Conservation (phyloP, 768 basidiomycete genomes). For the Pisolithus albus region DNA sequence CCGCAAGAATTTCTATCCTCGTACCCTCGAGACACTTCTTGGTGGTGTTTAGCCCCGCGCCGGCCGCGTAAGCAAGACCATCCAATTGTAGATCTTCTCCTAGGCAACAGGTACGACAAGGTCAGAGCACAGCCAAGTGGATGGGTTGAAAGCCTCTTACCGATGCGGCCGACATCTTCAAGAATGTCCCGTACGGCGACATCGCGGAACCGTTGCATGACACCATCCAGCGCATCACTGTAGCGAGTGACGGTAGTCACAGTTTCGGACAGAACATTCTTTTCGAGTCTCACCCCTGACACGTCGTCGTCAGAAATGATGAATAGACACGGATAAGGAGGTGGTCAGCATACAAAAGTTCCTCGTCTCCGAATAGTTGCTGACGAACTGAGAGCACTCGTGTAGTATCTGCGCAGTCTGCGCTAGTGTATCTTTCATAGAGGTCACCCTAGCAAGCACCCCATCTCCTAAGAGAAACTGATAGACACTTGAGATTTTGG, state of each 20-base stretch:
- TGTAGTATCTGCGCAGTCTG: slow-evolving; percentile 2
- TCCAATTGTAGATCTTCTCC: neutral
- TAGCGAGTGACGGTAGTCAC: neutral
- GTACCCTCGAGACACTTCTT: slow-evolving; percentile 18
- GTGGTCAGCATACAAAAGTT: neutral
- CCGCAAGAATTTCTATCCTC: slow-evolving; percentile 17
- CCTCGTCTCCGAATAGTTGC: slow-evolving; percentile 2
- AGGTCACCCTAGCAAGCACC: neutral
- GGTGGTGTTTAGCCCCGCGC: slow-evolving; percentile 1
- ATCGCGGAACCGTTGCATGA: slow-evolving; percentile 3
- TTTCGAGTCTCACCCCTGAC: neutral
- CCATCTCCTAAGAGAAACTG: neutral
- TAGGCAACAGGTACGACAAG: neutral
- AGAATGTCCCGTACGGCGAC: neutral
- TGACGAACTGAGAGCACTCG: slow-evolving; percentile 7
- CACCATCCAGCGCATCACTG: neutral
- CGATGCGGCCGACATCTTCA: neutral
- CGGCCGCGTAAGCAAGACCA: neutral
- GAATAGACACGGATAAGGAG: neutral
- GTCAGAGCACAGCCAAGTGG: neutral
- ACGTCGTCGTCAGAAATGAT: neutral
- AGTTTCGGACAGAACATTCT: neutral
- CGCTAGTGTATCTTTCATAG: neutral
- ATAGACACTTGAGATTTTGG: slow-evolving; percentile 3
- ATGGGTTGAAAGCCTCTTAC: slow-evolving; percentile 2